Conservation (phyloP, 176 grass and related monocot genomes). For the Musa itinerans region DNA sequence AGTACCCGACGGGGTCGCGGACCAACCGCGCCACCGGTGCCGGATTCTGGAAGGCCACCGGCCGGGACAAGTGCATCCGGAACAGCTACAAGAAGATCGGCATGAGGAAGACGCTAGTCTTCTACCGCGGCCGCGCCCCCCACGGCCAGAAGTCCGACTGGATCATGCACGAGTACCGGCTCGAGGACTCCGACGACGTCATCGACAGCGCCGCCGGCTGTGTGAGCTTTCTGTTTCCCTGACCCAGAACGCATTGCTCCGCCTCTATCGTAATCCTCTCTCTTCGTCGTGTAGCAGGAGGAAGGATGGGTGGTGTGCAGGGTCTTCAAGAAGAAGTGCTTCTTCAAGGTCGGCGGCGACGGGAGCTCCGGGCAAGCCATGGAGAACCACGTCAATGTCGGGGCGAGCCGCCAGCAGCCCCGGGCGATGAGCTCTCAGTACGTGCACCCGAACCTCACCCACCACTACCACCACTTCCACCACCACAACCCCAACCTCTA, state of each 20-base stretch:
- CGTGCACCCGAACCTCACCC: slow-evolving; percentile 45
- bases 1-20: slow-evolving; percentile 91
- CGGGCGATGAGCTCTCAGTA: slow-evolving; percentile 34
- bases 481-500: neutral
- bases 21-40: slow-evolving; percentile 77
- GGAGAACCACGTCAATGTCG: slow-evolving; percentile 33
- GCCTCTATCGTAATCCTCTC: neutral
- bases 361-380: slow-evolving; percentile 36
- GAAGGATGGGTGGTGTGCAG: slow-evolving; percentile 91
- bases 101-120: slow-evolving; percentile 93
- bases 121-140: slow-evolving; percentile 86
- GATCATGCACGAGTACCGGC: slow-evolving; percentile 48
- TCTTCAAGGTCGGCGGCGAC: slow-evolving; percentile 60
- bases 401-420: slow-evolving; percentile 29
- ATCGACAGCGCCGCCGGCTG: slow-evolving; percentile 25
- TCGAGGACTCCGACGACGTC: slow-evolving; percentile 62
- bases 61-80: slow-evolving; percentile 93
- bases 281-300: slow-evolving; percentile 33
- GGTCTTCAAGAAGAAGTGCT: slow-evolving; percentile 98
- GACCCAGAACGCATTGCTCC: neutral
- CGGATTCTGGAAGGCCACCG: slow-evolving; percentile 95
- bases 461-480: slow-evolving; percentile 35
- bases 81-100: slow-evolving; percentile 89
- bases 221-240: neutral
- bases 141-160: slow-evolving; percentile 76